Evolutionary conservation across 192 early-diverging fungal genomes (phyloP).

Genomic region (Dimargaris verticillata): DNA sequence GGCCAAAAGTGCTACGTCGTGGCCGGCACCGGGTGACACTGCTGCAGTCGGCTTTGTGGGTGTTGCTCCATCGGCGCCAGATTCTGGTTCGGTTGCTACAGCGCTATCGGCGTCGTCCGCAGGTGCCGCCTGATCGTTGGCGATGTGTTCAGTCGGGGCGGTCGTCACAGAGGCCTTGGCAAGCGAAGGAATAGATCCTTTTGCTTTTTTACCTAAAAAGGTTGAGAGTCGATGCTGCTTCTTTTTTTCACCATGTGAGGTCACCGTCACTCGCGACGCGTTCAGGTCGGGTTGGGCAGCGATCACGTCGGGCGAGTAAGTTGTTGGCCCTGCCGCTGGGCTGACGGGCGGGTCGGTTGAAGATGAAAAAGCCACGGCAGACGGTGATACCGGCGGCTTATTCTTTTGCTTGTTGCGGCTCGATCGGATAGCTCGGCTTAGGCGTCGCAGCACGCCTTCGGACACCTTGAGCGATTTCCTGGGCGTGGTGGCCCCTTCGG

Average conservation of each 20-base stretch:
- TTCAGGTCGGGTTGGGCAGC: too few species aligned
- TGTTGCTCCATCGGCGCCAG: not conserved
- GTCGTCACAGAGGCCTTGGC: not conserved
- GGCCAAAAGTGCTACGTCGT: too few species aligned
- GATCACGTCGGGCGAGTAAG: too few species aligned
- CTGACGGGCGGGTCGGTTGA: too few species aligned
- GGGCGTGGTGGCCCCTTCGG: not conserved
- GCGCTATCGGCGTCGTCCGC: not conserved
- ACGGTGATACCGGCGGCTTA: too few species aligned
- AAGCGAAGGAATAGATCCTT: not conserved
- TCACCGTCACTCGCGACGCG: not conserved
- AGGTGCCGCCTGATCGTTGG: not conserved
- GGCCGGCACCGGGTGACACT: too few species aligned
- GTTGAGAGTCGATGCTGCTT: not conserved
- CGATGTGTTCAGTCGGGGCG: not conserved
- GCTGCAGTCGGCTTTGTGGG: too few species aligned
- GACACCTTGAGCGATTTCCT: not conserved
- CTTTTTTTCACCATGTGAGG: not conserved
- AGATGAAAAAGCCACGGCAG: too few species aligned
- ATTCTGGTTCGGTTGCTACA: not conserved
- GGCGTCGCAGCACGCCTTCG: not conserved
- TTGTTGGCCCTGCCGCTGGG: too few species aligned
- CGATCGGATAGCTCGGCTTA: slow-evolving; percentile 5
- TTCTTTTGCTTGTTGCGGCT: too few species aligned
- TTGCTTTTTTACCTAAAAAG: not conserved